These are phyloP conservation scores for Neurospora sp. DNA, from an alignment of 495 filamentous ascomycete species.

Conservation along the genomic window DNA sequence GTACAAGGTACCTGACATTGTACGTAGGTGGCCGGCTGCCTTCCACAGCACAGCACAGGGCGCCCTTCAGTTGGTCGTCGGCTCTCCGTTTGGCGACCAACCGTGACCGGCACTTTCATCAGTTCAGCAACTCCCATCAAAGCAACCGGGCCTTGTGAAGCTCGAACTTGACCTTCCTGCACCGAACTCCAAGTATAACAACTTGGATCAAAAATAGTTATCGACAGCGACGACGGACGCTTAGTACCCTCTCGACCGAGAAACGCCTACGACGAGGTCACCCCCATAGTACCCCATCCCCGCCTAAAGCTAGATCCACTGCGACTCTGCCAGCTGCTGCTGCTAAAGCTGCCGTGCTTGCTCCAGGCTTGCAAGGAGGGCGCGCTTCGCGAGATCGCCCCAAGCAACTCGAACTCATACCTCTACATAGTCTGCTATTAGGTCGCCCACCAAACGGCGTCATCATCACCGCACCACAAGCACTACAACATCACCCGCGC, in stretches of 20 bases:
- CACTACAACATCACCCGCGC: not conserved
- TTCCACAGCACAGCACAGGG: constrained; percentile 7
- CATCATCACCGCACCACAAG: constrained; percentile 11
- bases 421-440: not conserved
- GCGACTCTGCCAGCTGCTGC: not conserved
- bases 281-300: not conserved
- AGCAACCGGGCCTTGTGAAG: constrained; percentile 6
- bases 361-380: constrained; percentile 10
- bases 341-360: not conserved
- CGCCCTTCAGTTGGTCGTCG: not conserved
- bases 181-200: not conserved
- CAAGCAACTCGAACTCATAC: constrained; percentile 8
- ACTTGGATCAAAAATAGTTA: not conserved
- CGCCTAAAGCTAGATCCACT: not conserved
- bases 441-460: constrained; percentile 2
- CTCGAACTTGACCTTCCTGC: constrained; percentile 11
- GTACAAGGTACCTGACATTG: constrained; percentile 8
- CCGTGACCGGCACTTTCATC: not conserved
- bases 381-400: constrained; percentile 21
- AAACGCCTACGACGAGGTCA: not conserved
- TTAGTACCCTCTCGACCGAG: not conserved
- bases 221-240: not conserved
- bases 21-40: constrained; percentile 4
- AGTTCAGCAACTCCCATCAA: not conserved
- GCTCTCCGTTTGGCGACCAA: constrained; percentile 19